These are phyloP conservation scores for Coccomyxa subellipsoidea DNA, from an alignment of 163 green algal species.

Conservation along the genomic window DNA sequence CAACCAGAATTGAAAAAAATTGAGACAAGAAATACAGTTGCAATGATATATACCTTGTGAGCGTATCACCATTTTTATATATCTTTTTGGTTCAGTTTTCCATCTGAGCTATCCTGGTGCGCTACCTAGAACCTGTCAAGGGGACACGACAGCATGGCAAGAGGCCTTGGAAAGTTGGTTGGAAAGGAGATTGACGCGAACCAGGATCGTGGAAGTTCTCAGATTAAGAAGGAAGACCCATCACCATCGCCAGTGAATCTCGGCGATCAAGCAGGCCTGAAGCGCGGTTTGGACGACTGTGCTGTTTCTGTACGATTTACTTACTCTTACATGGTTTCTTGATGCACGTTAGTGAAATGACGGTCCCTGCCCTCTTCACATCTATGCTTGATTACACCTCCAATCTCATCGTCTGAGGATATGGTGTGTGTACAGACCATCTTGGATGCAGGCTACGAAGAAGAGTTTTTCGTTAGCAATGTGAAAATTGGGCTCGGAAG, in stretches of 20 bases:
- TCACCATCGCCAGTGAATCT: constrained; percentile 1
- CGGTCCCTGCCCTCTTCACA: background rate
- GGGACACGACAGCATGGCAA: no score
- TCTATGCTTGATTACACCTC: background rate
- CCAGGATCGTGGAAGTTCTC: background rate
- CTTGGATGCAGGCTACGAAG: constrained; percentile 23
- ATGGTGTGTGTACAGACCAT: constrained; percentile 37
- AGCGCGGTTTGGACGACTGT: constrained; percentile 13
- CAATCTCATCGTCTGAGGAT: no score
- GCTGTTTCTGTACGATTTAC: background rate
- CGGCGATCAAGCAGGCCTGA: constrained; percentile 1
- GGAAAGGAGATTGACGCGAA: background rate
- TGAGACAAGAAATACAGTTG: no score
- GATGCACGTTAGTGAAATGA: background rate
- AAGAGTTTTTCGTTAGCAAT: constrained; percentile 49
- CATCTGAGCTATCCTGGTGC: no score
- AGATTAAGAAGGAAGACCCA: background rate
- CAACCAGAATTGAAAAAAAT: no score
- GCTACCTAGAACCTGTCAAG: no score
- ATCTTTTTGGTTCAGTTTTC: no score
- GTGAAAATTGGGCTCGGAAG: constrained; percentile 52
- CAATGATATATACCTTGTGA: no score
- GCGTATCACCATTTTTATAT: no score
- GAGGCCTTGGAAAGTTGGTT: no score
- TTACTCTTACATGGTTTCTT: background rate